Percentiles rank a stretch among this genome's conserved stretches.
Evolutionary conservation across 164 flowering plant species (phyloP).

Genomic region (Umbellularia californica): DNA sequence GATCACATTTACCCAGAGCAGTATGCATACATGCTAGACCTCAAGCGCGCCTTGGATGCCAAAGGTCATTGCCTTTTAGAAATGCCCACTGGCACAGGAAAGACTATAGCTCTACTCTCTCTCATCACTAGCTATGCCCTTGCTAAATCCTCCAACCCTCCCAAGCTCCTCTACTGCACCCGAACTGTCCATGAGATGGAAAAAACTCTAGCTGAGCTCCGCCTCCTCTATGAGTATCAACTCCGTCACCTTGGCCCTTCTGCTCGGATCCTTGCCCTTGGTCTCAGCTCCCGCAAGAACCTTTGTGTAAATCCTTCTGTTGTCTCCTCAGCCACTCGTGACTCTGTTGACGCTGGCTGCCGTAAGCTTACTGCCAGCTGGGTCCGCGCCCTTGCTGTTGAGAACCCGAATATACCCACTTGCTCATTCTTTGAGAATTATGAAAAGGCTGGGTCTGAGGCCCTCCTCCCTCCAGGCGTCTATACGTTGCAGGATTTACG

Average conservation of each 20-base stretch:
- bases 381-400: constrained; percentile 72
- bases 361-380: constrained; percentile 86
- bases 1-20: constrained; percentile 97
- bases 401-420: constrained; percentile 56
- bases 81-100: constrained; percentile 99
- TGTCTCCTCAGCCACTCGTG: constrained; percentile 66
- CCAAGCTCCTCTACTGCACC: constrained; percentile 95
- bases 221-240: constrained; percentile 61
- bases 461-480: constrained; percentile 83
- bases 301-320: constrained; percentile 75
- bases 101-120: constrained; percentile 92
- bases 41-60: constrained; percentile 90
- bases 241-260: constrained; percentile 44
- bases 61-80: constrained; percentile 93
- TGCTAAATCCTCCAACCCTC: constrained; percentile 53
- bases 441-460: constrained; percentile 59
- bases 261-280: constrained; percentile 71
- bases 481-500: constrained; percentile 83
- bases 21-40: constrained; percentile 84
- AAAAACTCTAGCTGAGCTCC: constrained; percentile 90
- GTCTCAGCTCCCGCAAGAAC: constrained; percentile 91
- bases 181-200: constrained; percentile 99
- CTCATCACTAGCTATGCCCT: constrained; percentile 79
- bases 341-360: constrained; percentile 90
- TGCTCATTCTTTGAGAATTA: constrained; percentile 71